Conservation (phyloP, 345 rosid species). For the Rhizophora apiculata region DNA sequence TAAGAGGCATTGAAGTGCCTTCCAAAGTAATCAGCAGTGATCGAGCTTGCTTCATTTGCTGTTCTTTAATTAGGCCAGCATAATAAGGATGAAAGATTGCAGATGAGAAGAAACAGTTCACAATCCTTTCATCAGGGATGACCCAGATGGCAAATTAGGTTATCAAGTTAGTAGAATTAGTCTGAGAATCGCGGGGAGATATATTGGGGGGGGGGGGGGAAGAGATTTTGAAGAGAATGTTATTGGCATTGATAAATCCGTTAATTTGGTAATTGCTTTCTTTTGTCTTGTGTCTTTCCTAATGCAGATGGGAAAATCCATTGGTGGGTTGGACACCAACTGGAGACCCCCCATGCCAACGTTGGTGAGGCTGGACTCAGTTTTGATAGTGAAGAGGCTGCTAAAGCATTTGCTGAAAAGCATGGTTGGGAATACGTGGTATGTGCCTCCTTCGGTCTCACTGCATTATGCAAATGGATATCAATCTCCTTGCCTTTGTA, state of each 20-base stretch:
- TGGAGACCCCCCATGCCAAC: slow-evolving; percentile 95
- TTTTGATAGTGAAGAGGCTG: slow-evolving; percentile 79
- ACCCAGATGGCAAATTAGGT: too few species aligned
- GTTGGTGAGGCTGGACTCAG: slow-evolving; percentile 80
- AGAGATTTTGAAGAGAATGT: too few species aligned
- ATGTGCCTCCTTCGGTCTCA: slow-evolving; percentile 9
- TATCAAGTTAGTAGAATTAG: too few species aligned
- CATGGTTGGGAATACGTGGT: slow-evolving; percentile 93
- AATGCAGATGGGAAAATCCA: slow-evolving; percentile 93
- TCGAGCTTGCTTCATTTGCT: too few species aligned
- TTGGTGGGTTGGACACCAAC: slow-evolving; percentile 99
- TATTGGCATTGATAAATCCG: neutral
- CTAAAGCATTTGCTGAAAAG: slow-evolving; percentile 76
- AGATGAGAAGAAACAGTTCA: too few species aligned
- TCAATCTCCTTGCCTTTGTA: neutral
- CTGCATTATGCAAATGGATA: neutral
- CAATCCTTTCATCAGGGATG: too few species aligned
- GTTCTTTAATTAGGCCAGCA: too few species aligned
- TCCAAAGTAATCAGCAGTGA: too few species aligned
- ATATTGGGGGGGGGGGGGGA: too few species aligned
- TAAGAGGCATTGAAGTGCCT: too few species aligned
- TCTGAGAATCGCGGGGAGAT: too few species aligned
- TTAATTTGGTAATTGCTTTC: neutral
- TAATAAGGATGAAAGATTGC: too few species aligned
- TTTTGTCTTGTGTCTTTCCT: neutral